A percentile compares a stretch with the other conserved stretches of the same genome.
These are phyloP conservation scores for Eutypa lata DNA, from an alignment of 2,329 filamentous ascomycete genomes.

Conservation along the genomic window DNA sequence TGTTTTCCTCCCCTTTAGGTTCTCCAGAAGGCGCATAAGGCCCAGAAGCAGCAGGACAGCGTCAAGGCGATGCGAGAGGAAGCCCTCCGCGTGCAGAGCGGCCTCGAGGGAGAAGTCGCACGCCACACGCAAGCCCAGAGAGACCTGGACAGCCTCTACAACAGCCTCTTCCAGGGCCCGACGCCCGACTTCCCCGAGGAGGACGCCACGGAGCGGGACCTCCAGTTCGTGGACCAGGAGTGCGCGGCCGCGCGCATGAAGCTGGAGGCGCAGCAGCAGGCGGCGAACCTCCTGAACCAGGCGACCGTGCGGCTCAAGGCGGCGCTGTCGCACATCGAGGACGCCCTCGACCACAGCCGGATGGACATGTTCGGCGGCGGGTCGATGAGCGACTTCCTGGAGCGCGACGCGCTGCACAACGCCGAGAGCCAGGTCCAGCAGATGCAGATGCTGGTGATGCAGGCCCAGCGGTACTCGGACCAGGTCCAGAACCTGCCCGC, in stretches of 20 bases:
- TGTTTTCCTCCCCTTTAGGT: conserved; percentile 31
- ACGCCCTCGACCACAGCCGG: conserved; percentile 38
- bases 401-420: conserved; percentile 46
- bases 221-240: conserved; percentile 29
- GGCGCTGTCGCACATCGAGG: conserved; percentile 36
- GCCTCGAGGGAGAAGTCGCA: conserved; percentile 33
- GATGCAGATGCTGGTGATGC: conserved; percentile 35
- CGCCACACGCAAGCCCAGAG: conserved; percentile 38
- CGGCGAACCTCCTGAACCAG: conserved; percentile 35
- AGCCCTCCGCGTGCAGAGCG: conserved; percentile 32
- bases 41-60: conserved; percentile 38
- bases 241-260: conserved; percentile 35
- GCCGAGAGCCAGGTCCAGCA: conserved; percentile 42
- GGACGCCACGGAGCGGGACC: conserved; percentile 41
- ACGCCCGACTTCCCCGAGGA: conserved; percentile 53
- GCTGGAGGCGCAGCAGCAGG: conserved; percentile 40
- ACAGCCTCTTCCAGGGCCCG: conserved; percentile 50
- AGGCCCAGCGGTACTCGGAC: conserved; percentile 38
- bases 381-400: conserved; percentile 48
- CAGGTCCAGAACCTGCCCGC: conserved; percentile 35
- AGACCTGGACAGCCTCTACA: conserved; percentile 50
- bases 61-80: conserved; percentile 37
- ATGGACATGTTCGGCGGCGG: conserved; percentile 51
- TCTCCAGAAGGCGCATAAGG: conserved; percentile 44
- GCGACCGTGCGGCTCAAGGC: conserved; percentile 34